Base-by-base conservation (phyloP, 768 basidiomycete genomes). In the Mycena polygramma region DNA sequence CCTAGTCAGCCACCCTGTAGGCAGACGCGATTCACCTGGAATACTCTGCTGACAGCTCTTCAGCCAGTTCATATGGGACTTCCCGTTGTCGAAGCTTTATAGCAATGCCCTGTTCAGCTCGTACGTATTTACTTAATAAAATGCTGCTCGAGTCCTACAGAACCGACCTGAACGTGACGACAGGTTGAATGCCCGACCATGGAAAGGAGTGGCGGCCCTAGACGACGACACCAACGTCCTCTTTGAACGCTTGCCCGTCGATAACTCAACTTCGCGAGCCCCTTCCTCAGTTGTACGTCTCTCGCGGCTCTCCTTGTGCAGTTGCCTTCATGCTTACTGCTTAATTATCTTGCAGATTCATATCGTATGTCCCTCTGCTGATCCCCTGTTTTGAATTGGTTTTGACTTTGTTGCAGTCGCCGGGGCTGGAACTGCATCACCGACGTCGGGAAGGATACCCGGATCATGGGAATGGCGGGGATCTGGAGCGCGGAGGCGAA, bases 81-180 rank as follows among this genome's bases (percentile, higher is more conserved):
- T 75, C 24, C 51, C 69, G 7, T 62, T 75, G 1, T 62, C 65
- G 14, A 73, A 73, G 37, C 68, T 73, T 0, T 73, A 75, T 39
- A 63, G 45, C 9, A 73, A 68, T 43, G 57, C 64, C 0, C 22
- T 73, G 5, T 26, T 73, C 14, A 67, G 60, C 51, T 48, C 65
- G 69, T 66, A 19, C 19, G 63, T 24, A 5, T 17, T 30, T 6
- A 30, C 2, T 30, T 6, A 30, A 6, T 30, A 2, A 30, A 30
- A 30, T 30, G 30, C 30, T 30, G 13, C 15, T 15, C n/a, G 26
- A 26, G 10, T 2, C 52, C 35, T 20, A 10, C n/a, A 7, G n/a
- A 9, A 15, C 48, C 22, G 48, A 49, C 8, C 48, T 22, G 22
- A 51, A 51, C 63, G 45, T 8, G 2, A 19, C 26, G 66, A 24